These are phyloP conservation scores for Rhodotorula sp. DNA, from an alignment of 1,284 basidiomycete species.

Conservation along the genomic window DNA sequence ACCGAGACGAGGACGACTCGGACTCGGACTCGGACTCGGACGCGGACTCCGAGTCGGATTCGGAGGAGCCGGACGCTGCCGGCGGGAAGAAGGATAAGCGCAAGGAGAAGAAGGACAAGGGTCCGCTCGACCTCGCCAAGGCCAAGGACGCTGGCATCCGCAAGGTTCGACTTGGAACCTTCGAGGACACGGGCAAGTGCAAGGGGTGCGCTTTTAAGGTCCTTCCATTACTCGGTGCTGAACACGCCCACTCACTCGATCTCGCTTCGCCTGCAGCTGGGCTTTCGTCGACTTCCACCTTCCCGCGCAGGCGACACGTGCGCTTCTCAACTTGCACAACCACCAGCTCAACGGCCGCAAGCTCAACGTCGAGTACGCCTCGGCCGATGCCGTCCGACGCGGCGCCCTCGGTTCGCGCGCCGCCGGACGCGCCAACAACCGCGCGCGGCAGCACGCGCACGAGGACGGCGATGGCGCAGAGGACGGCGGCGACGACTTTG, in stretches of 20 bases:
- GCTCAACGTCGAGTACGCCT: constrained; percentile 84
- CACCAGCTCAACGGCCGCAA: constrained; percentile 79
- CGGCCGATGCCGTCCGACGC: constrained; percentile 76
- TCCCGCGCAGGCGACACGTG: constrained; percentile 74
- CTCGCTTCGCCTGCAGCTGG: constrained; percentile 62
- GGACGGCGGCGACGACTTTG: constrained; percentile 25
- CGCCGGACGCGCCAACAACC: constrained; percentile 28
- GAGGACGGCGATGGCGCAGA: constrained; percentile 47
- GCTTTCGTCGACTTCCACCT: constrained; percentile 91
- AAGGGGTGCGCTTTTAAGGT: constrained; percentile 70
- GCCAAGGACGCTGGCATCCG: constrained; percentile 65
- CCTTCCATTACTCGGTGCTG: no score
- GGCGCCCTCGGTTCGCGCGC: constrained; percentile 53
- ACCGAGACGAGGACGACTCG: constrained; percentile 40
- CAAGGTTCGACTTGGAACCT: constrained; percentile 89
- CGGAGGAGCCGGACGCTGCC: constrained; percentile 14
- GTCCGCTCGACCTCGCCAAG: constrained; percentile 29
- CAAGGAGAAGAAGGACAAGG: constrained; percentile 20
- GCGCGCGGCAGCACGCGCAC: constrained; percentile 10
- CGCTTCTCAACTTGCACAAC: constrained; percentile 80
- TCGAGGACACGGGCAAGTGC: constrained; percentile 89
- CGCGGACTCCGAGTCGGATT: constrained; percentile 35
- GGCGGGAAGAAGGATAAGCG: constrained; percentile 45
- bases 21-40: constrained; percentile 43
- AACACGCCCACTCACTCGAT: background rate